Percentiles rank a stretch among this genome's conserved stretches.
phyloP scores from a whole-genome alignment of 2,329 filamentous ascomycete species.

The Cladosporium oxysporum region DNA sequence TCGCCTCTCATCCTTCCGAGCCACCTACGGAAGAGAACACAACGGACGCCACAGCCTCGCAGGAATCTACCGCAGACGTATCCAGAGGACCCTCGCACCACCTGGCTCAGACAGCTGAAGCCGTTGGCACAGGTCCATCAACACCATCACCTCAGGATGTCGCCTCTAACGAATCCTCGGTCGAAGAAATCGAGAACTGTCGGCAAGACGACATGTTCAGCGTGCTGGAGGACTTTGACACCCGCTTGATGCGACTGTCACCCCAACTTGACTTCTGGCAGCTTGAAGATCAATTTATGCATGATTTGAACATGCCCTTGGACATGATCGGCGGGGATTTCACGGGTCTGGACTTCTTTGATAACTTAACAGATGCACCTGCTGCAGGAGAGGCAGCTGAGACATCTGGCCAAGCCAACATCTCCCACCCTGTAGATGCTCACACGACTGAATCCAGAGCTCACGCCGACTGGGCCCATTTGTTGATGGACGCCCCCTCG shows the following conservation, averaged over 20 bases:
- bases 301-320: not conserved
- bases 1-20: not conserved
- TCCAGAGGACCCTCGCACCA: not conserved
- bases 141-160: not conserved
- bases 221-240: not conserved
- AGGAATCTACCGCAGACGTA: not conserved
- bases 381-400: not conserved
- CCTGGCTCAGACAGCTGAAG: not conserved
- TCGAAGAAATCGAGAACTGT: not conserved
- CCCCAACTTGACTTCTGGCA: slow-evolving; percentile 3
- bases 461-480: slow-evolving; percentile 3
- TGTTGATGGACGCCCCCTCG: not conserved
- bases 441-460: not conserved
- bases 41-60: not conserved
- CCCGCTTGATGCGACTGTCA: not conserved
- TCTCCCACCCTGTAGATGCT: not conserved
- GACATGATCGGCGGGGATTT: not conserved
- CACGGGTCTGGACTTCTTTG: not conserved
- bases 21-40: not conserved
- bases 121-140: not conserved
- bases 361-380: not conserved
- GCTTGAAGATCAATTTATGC: not conserved
- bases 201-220: not conserved
- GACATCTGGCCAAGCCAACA: not conserved
- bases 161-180: not conserved